A percentile compares a stretch with the other conserved stretches of the same genome.
phyloP scores from a whole-genome alignment of 495 filamentous ascomycete genomes.

The Podospora conica region DNA sequence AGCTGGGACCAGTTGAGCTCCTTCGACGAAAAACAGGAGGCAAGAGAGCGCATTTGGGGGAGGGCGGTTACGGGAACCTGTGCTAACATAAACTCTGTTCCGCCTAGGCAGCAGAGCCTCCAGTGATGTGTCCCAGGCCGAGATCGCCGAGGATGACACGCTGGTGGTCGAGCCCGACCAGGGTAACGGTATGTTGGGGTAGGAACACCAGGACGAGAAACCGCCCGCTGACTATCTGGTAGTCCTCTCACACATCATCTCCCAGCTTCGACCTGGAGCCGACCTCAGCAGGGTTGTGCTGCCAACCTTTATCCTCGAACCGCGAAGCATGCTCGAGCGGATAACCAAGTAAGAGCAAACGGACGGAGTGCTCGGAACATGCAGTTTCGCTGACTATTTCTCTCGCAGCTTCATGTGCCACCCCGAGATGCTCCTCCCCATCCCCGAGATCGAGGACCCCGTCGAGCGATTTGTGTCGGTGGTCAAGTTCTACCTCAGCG shows the following conservation, averaged over 20 bases:
- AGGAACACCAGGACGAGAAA: neutral
- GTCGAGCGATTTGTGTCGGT: conserved; percentile 87
- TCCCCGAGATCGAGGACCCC: conserved; percentile 83
- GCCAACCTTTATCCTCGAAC: conserved; percentile 97
- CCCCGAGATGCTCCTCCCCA: conserved; percentile 87
- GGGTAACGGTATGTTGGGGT: conserved; percentile 54
- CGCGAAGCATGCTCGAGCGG: conserved; percentile 93
- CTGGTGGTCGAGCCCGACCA: conserved; percentile 67
- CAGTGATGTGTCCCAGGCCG: conserved; percentile 26
- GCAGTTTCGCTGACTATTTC: conserved; percentile 18
- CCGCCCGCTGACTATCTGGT: conserved; percentile 12
- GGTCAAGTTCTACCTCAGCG: conserved; percentile 94
- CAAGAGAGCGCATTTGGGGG: conserved; percentile 12
- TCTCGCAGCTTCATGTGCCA: conserved; percentile 94
- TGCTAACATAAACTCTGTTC: conserved; percentile 13
- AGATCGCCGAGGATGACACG: conserved; percentile 62
- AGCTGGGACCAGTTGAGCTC: conserved; percentile 17
- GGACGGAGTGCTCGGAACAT: conserved; percentile 2
- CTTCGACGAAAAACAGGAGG: conserved; percentile 20
- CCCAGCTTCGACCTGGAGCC: conserved; percentile 89
- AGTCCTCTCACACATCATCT: conserved; percentile 95
- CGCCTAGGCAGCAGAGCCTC: conserved; percentile 46
- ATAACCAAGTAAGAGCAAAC: conserved; percentile 78
- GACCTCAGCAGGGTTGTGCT: conserved; percentile 91
- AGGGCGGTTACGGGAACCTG: neutral